A percentile compares a stretch with the other conserved stretches of the same genome.
phyloP scores from a whole-genome alignment of 257 asterid genomes.

The Przewalskia tangutica region DNA sequence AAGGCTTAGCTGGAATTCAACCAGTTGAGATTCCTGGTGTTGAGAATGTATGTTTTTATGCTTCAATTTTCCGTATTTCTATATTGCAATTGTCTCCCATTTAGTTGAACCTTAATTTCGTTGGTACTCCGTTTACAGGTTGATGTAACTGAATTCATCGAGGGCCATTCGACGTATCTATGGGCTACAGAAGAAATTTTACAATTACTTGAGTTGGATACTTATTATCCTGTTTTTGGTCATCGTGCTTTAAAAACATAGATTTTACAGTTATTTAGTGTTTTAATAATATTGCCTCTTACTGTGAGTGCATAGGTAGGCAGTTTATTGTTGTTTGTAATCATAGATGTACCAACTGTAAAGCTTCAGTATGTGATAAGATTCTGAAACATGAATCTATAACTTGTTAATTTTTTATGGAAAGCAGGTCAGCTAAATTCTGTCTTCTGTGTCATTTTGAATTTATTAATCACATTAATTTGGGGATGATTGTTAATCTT shows the following conservation, averaged over 20 bases:
- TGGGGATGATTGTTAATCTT: not conserved
- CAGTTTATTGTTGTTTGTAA: not conserved
- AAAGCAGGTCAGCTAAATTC: not conserved
- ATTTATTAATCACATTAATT: not conserved
- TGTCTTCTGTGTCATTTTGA: not conserved
- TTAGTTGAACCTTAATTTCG: not conserved
- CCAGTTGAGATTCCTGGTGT: conserved; percentile 79
- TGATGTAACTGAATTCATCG: conserved; percentile 64
- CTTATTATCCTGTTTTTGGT: conserved; percentile 55
- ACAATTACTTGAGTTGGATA: conserved; percentile 69
- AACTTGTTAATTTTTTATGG: not conserved
- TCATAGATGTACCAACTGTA: not conserved
- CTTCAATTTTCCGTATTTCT: not conserved
- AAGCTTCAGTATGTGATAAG: not conserved
- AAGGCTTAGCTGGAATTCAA: conserved; percentile 97
- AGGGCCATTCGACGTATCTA: conserved; percentile 81
- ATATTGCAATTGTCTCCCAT: not conserved
- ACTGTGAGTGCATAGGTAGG: not conserved
- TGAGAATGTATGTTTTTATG: conserved; percentile 48
- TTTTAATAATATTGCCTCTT: not conserved
- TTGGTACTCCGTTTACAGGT: conserved; percentile 33
- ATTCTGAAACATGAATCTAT: not conserved
- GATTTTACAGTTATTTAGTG: not conserved
- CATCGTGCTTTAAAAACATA: conserved; percentile 18
- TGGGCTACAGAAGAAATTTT: conserved; percentile 67